Percentiles rank a stretch among this genome's conserved stretches.
Evolutionary conservation across 2,329 filamentous ascomycete species (phyloP).

Genomic region (Aspergillus sp.): DNA sequence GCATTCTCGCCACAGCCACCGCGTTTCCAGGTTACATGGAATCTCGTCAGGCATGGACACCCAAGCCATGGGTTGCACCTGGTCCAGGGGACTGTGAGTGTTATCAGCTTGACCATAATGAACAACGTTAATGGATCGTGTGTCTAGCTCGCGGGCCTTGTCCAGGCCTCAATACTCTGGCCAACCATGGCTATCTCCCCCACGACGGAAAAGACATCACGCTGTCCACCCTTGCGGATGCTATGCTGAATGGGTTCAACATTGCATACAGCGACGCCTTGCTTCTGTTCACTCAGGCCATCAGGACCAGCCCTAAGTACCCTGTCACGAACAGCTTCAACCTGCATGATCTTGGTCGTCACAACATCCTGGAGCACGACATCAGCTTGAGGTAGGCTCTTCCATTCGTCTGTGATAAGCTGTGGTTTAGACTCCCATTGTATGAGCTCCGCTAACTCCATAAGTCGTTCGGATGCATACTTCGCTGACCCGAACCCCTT

Average conservation of each 20-base stretch:
- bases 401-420: too few species aligned
- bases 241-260: slow-evolving; percentile 11
- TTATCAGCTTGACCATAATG: not conserved
- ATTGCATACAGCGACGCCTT: slow-evolving; percentile 8
- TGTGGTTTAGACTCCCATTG: too few species aligned
- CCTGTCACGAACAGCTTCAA: slow-evolving; percentile 2
- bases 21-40: slow-evolving; percentile 9
- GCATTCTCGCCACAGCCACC: not conserved
- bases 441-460: not conserved
- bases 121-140: not conserved
- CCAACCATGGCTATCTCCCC: slow-evolving; percentile 15
- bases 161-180: slow-evolving; percentile 12
- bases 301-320: slow-evolving; percentile 7
- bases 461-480: slow-evolving; percentile 13
- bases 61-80: slow-evolving; percentile 8
- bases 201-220: slow-evolving; percentile 6
- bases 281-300: slow-evolving; percentile 7
- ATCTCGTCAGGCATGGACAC: slow-evolving; percentile 1
- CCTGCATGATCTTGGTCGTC: slow-evolving; percentile 5
- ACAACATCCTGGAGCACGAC: slow-evolving; percentile 12
- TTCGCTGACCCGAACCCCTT: slow-evolving; percentile 14
- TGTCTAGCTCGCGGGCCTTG: slow-evolving; percentile 9
- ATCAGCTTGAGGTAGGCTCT: slow-evolving; percentile 8
- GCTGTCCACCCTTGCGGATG: slow-evolving; percentile 10
- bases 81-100: slow-evolving; percentile 7